Evolutionary conservation across 495 filamentous ascomycete genomes (phyloP).

Genomic region (Aspergillus coremiiformis): DNA sequence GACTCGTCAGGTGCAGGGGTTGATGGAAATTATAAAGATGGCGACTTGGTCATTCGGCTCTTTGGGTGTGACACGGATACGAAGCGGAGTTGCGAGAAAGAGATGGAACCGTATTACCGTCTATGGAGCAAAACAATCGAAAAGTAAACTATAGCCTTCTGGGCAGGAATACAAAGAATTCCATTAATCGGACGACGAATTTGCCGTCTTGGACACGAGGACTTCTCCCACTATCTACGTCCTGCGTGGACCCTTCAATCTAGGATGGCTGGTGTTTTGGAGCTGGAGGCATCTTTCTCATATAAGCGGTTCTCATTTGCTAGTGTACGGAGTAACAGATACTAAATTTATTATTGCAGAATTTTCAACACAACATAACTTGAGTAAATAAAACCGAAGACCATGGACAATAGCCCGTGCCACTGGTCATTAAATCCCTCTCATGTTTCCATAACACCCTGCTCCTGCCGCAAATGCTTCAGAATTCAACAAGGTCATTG

Average conservation of each 20-base stretch:
- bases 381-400: background rate
- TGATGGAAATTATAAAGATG: slow-evolving; percentile 55
- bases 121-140: slow-evolving; percentile 35
- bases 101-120: slow-evolving; percentile 51
- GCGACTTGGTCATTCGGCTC: slow-evolving; percentile 77
- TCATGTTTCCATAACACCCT: background rate
- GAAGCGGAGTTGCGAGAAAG: slow-evolving; percentile 59
- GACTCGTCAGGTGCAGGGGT: slow-evolving; percentile 36
- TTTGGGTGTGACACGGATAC: slow-evolving; percentile 54
- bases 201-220: background rate
- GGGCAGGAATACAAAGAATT: no score
- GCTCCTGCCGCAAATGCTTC: background rate
- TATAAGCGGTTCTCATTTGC: background rate
- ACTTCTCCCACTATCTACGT: background rate
- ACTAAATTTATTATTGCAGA: background rate
- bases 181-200: background rate
- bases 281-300: background rate
- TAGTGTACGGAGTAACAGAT: background rate
- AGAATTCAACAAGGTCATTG: background rate
- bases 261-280: background rate
- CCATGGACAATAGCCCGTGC: background rate
- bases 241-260: background rate
- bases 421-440: background rate
- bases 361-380: background rate
- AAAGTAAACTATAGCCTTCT: slow-evolving; percentile 11